These are phyloP conservation scores for Globisporangium yorkense DNA, from an alignment of 352 stramenopile species.

Conservation along the genomic window DNA sequence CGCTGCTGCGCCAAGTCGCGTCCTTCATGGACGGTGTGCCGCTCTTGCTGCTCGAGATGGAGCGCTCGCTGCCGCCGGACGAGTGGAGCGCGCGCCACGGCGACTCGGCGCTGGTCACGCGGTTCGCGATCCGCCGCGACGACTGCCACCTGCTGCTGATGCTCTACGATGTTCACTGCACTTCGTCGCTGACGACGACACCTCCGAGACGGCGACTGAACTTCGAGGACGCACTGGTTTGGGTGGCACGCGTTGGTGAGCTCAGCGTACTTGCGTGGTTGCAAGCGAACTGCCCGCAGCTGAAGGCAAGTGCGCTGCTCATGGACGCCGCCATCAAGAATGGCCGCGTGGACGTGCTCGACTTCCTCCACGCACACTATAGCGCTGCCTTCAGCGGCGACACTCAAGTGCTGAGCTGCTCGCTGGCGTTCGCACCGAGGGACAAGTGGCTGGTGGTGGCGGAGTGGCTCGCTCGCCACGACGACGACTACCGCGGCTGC, in stretches of 20 bases:
- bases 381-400: not conserved
- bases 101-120: conserved; percentile 2
- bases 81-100: conserved; percentile 6
- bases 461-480: conserved; percentile 2
- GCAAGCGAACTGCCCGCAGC: not conserved
- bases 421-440: conserved; percentile 3
- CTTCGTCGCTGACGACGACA: not conserved
- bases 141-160: conserved; percentile 3
- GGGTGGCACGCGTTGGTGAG: not conserved
- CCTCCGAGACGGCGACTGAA: not conserved
- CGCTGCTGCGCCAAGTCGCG: conserved; percentile 1
- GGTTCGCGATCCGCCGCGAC: conserved; percentile 2
- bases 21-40: conserved; percentile 1
- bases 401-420: conserved; percentile 1
- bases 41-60: conserved; percentile 4
- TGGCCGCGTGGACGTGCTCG: conserved; percentile 4
- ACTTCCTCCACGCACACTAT: conserved; percentile 1
- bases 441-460: conserved; percentile 2
- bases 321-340: conserved; percentile 4
- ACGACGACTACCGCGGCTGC: conserved; percentile 2
- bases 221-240: conserved; percentile 5
- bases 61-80: conserved; percentile 3
- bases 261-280: conserved; percentile 4
- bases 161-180: not conserved
- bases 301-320: not conserved